Base-by-base conservation (phyloP, 129 eudicot genomes). In the Artemisia tridentata region DNA sequence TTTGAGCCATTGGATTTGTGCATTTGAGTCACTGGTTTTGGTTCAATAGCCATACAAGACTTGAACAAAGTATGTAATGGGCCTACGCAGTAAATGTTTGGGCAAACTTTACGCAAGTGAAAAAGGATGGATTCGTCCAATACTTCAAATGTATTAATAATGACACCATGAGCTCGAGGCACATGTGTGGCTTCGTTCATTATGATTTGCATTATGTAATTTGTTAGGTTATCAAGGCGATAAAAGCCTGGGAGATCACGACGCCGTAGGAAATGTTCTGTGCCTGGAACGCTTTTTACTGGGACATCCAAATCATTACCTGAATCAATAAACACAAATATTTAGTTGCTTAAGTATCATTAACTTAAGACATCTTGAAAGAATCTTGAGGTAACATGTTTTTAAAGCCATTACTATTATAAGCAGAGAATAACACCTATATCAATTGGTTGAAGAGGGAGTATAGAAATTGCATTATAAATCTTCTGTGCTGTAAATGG, bases 221-320 rank as follows among this genome's bases (percentile, higher is more conserved):
- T 58, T 2, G 52, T 29, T 1, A 64, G 17, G 74, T 77, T 77
- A 15, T 29, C 65, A 3, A 15, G 21, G 1, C 91, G 82, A 29
- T 60, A 86, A 60, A 80, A 83, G 17, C 76, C 48, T 7, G 88
- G 88, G 2, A 86, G 80, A 62, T 86, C 91, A 7, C 91, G 88
- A 11, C 79, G 71, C 15, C 88, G 29, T 17, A 83, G 75, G 49
- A 78, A 70, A 27, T 54, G 25, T 65, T 86, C 80, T 16, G 79
- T 80, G 20, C 84, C 88, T 0, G 77, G 82, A 2, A 83, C 76
- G 19, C 79, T 63, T 9, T 55, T 75, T 59, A 86, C 55, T 6
- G 46, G 7, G 46, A 17, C 45, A 62, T 86, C 86, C 72, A 80
- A 53, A 57, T 80, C 80, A 57, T 75, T 29, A 61, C 79, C 91